phyloP scores from a whole-genome alignment of 768 basidiomycete species.

The Suillus plorans region DNA sequence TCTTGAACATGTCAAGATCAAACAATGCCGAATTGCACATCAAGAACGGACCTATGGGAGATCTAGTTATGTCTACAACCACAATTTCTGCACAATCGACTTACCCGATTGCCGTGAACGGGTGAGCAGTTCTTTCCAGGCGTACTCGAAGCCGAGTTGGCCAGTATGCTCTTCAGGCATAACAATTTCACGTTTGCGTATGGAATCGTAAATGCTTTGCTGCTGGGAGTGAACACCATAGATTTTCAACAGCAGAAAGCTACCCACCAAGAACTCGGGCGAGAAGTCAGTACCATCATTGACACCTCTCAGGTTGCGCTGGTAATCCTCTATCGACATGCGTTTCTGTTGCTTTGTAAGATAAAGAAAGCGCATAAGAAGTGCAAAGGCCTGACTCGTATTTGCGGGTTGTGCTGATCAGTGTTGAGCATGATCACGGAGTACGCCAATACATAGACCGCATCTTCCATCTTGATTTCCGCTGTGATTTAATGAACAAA shows the following conservation, averaged over 20 bases:
- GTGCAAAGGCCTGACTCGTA: slow-evolving; percentile 56
- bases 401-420: slow-evolving; percentile 93
- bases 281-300: slow-evolving; percentile 86
- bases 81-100: slow-evolving; percentile 19
- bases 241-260: not conserved
- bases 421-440: slow-evolving; percentile 99
- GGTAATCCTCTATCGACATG: slow-evolving; percentile 96
- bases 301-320: slow-evolving; percentile 87
- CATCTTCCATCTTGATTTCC: slow-evolving; percentile 89
- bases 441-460: slow-evolving; percentile 90
- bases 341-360: slow-evolving; percentile 63
- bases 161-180: slow-evolving; percentile 98
- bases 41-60: slow-evolving; percentile 49
- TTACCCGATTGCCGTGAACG: slow-evolving; percentile 79
- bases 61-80: slow-evolving; percentile 34
- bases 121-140: slow-evolving; percentile 93
- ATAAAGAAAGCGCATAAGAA: slow-evolving; percentile 6
- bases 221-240: slow-evolving; percentile 31
- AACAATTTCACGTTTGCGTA: slow-evolving; percentile 90
- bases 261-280: slow-evolving; percentile 75
- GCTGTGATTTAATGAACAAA: slow-evolving; percentile 40
- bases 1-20: slow-evolving; percentile 91
- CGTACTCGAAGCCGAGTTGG: slow-evolving; percentile 95
- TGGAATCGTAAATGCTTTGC: slow-evolving; percentile 92
- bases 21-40: slow-evolving; percentile 78